Percentiles rank a stretch among this genome's conserved stretches.
Evolutionary conservation across 148 eudicot genomes (phyloP).

Genomic region (Chenopodium formosanum): DNA sequence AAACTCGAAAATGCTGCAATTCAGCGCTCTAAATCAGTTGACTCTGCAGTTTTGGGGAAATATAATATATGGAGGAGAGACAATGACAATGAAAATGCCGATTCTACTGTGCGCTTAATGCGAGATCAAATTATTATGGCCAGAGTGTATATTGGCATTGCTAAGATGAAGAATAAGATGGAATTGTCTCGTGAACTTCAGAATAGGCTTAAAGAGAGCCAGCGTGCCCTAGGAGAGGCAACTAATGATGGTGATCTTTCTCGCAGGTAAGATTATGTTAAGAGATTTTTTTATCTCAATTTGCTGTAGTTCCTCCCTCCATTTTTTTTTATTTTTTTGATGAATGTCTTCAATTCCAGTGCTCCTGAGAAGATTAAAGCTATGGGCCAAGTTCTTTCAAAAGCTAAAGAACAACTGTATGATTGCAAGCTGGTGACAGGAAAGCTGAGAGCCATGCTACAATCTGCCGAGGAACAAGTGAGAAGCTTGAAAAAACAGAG

Average conservation of each 20-base stretch:
- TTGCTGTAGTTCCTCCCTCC: background rate
- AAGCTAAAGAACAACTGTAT: constrained; percentile 64
- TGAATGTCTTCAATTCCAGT: constrained; percentile 33
- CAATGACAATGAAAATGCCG: constrained; percentile 81
- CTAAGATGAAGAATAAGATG: constrained; percentile 67
- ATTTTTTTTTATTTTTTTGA: background rate
- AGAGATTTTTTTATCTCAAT: background rate
- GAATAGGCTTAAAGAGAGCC: constrained; percentile 81
- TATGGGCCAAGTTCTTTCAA: constrained; percentile 75
- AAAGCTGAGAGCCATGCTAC: constrained; percentile 86
- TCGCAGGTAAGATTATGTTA: constrained; percentile 48
- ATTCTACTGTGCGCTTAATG: constrained; percentile 81
- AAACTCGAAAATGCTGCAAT: constrained; percentile 97
- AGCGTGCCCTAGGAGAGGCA: constrained; percentile 83
- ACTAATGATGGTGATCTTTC: constrained; percentile 71
- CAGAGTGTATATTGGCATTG: constrained; percentile 79
- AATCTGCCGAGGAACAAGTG: constrained; percentile 86
- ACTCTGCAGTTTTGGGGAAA: constrained; percentile 90
- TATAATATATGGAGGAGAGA: constrained; percentile 94
- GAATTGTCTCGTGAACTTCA: constrained; percentile 79
- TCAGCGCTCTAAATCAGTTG: constrained; percentile 89
- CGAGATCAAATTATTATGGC: constrained; percentile 97
- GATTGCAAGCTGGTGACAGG: constrained; percentile 74
- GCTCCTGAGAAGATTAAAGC: constrained; percentile 68
- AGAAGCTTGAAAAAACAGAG: constrained; percentile 83